Percentiles rank a stretch among this genome's conserved stretches.
Evolutionary conservation across 306 rosid genomes (phyloP).

Genomic region (Cercis canadensis): DNA sequence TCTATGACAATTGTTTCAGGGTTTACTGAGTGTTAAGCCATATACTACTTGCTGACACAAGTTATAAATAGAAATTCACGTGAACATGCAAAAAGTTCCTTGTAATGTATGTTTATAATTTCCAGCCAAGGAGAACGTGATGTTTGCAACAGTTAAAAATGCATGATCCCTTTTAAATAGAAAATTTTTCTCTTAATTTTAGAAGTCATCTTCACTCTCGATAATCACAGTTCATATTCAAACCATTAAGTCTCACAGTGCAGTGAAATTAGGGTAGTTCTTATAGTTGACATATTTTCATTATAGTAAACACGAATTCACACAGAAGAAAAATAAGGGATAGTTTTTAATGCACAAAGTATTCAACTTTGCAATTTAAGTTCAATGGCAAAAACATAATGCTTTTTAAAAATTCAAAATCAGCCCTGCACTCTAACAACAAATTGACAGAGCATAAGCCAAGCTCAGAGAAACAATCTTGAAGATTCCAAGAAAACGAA

Average conservation of each 20-base stretch:
- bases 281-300: too few relatives aligned
- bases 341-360: not conserved
- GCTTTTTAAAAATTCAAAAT: too few relatives aligned
- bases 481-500: not conserved
- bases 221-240: not conserved
- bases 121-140: too few relatives aligned
- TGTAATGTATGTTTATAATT: too few relatives aligned
- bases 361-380: not conserved
- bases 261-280: not conserved
- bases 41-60: constrained; percentile 1
- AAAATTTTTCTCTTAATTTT: not conserved
- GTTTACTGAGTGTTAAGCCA: not conserved
- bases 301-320: not conserved
- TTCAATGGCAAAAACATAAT: not conserved
- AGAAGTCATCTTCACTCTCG: not conserved
- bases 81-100: constrained; percentile 5
- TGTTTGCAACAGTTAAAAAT: not conserved
- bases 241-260: not conserved
- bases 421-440: too few relatives aligned
- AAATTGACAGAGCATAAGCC: not conserved
- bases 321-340: not conserved
- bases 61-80: constrained; percentile 2
- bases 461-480: not conserved
- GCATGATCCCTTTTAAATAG: not conserved
- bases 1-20: constrained; percentile 14